A percentile compares a stretch with the other conserved stretches of the same genome.
These are phyloP conservation scores for Botryosphaeria dothidea DNA, from an alignment of 2,329 filamentous ascomycete genomes.

Conservation along the genomic window DNA sequence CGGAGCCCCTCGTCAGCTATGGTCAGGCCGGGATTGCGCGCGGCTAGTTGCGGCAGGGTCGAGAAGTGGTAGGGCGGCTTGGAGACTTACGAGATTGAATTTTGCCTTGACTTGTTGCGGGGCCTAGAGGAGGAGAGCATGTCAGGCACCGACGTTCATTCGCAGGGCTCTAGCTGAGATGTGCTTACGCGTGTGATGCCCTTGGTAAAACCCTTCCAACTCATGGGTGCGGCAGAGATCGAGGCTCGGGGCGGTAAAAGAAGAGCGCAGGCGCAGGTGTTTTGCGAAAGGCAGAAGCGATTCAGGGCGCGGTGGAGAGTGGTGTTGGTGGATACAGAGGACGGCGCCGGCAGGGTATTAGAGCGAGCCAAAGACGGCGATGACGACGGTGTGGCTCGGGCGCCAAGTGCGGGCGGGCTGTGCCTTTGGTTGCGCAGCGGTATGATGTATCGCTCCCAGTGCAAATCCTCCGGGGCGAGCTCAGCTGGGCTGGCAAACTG, in stretches of 20 bases:
- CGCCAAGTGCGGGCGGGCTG: slow-evolving; percentile 5
- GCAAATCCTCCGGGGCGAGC: slow-evolving; percentile 7
- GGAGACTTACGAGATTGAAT: slow-evolving; percentile 72
- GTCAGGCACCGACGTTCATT: slow-evolving; percentile 10
- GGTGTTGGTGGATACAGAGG: slow-evolving; percentile 3
- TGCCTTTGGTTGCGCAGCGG: not conserved
- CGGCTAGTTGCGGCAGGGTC: not conserved
- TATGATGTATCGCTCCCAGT: slow-evolving; percentile 3
- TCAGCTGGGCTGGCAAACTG: not conserved
- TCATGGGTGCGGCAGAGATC: slow-evolving; percentile 61
- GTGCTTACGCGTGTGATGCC: slow-evolving; percentile 74
- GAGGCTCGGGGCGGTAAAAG: not conserved
- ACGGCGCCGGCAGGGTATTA: slow-evolving; percentile 15
- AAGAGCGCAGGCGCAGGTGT: not conserved
- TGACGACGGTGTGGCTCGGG: slow-evolving; percentile 16
- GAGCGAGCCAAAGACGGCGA: slow-evolving; percentile 11
- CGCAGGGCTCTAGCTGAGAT: slow-evolving; percentile 11
- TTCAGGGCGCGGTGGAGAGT: not conserved
- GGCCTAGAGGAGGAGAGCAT: slow-evolving; percentile 53
- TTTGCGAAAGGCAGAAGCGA: not conserved
- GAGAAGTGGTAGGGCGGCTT: not conserved
- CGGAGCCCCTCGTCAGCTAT: slow-evolving; percentile 21
- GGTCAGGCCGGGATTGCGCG: slow-evolving; percentile 14
- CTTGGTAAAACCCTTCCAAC: slow-evolving; percentile 95
- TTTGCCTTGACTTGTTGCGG: slow-evolving; percentile 88